These are phyloP conservation scores for Claviceps citrina DNA, from an alignment of 2,329 filamentous ascomycete species.

Conservation along the genomic window DNA sequence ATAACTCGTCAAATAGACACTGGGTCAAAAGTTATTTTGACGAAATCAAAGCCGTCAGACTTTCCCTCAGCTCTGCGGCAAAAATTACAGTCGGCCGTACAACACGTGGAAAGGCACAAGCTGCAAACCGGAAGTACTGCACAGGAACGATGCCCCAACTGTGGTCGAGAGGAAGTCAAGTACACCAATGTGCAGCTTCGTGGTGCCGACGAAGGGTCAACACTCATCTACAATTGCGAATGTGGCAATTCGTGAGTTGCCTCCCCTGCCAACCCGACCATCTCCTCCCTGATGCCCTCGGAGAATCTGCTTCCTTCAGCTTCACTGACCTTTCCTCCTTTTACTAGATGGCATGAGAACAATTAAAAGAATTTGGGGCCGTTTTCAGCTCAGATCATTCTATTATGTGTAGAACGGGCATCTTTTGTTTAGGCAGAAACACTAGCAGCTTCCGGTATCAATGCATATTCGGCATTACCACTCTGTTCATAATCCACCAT, in stretches of 20 bases:
- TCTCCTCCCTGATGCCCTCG: background rate
- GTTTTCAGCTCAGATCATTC: slow-evolving; percentile 3
- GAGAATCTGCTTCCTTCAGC: slow-evolving; percentile 3
- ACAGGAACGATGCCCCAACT: slow-evolving; percentile 60
- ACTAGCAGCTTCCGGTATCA: slow-evolving; percentile 53
- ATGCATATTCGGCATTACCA: slow-evolving; percentile 77
- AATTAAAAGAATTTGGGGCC: slow-evolving; percentile 30
- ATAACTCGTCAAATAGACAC: slow-evolving; percentile 37
- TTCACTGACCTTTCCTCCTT: background rate
- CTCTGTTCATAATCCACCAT: slow-evolving; percentile 96
- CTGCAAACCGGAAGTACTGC: slow-evolving; percentile 56
- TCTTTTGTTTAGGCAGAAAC: slow-evolving; percentile 22
- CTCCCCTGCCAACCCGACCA: background rate
- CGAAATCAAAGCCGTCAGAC: slow-evolving; percentile 71
- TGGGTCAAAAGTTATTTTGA: slow-evolving; percentile 60
- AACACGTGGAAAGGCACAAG: slow-evolving; percentile 64
- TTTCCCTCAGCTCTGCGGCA: slow-evolving; percentile 83
- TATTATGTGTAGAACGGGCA: slow-evolving; percentile 1
- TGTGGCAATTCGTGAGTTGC: slow-evolving; percentile 64
- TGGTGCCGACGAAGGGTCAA: slow-evolving; percentile 88
- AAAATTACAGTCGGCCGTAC: slow-evolving; percentile 69
- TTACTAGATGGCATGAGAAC: slow-evolving; percentile 38
- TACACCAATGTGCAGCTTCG: slow-evolving; percentile 76
- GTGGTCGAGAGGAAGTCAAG: slow-evolving; percentile 66
- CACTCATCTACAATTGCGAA: slow-evolving; percentile 77